These are phyloP conservation scores for Heliamphora exappendiculata DNA, from an alignment of 148 eudicot genomes.

Conservation along the genomic window DNA sequence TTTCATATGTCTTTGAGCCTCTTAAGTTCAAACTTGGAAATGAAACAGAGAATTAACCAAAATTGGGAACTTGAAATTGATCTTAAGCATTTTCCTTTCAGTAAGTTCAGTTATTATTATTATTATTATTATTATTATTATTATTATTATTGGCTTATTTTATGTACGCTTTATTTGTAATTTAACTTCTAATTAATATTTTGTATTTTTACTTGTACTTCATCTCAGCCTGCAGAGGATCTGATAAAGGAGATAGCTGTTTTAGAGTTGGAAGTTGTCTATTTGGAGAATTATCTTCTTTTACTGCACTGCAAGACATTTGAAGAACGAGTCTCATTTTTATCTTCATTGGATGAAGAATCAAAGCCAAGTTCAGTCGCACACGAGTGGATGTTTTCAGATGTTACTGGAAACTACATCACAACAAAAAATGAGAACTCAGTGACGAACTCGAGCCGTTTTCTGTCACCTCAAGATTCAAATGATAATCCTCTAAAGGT, in stretches of 20 bases:
- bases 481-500: slow-evolving; percentile 2
- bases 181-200: too few species aligned
- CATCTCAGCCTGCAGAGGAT: slow-evolving; percentile 50
- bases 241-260: slow-evolving; percentile 65
- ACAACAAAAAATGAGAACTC: slow-evolving; percentile 13
- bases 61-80: not conserved
- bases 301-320: slow-evolving; percentile 52
- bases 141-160: not conserved
- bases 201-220: not conserved
- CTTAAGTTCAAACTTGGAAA: not conserved
- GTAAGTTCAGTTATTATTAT: not conserved
- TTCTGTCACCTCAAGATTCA: slow-evolving; percentile 11
- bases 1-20: not conserved
- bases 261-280: slow-evolving; percentile 62
- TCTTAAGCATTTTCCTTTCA: not conserved
- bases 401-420: slow-evolving; percentile 10
- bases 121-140: too few species aligned
- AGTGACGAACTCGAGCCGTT: not conserved
- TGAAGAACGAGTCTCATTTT: slow-evolving; percentile 27
- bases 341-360: slow-evolving; percentile 11
- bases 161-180: not conserved
- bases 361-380: slow-evolving; percentile 12
- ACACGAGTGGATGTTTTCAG: not conserved
- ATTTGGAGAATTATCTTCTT: slow-evolving; percentile 71
- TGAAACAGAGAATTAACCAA: slow-evolving; percentile 1